Percentiles rank a stretch among this genome's conserved stretches.
Conservation (phyloP, 768 basidiomycete genomes). For the Tylopilus vinaceipallidus region DNA sequence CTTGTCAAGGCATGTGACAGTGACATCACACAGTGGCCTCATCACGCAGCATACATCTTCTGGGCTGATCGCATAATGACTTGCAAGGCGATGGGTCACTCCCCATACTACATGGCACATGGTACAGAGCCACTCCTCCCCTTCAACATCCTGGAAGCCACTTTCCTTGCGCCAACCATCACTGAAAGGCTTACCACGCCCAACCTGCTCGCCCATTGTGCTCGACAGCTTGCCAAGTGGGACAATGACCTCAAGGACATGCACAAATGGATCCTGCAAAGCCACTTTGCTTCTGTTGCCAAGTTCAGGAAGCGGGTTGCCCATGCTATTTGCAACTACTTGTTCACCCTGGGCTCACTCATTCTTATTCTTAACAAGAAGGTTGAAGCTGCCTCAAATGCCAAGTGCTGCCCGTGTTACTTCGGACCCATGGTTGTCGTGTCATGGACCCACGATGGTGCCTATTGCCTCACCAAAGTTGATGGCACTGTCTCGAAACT, state of each 20-base stretch:
- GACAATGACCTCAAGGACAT: no score
- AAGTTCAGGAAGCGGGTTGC: no score
- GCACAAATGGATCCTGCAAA: neutral
- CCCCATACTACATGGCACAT: no score
- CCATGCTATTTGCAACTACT: slow-evolving; percentile 7
- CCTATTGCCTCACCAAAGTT: slow-evolving; percentile 13
- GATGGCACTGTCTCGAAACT: no score
- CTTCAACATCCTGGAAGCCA: no score
- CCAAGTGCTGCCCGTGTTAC: neutral
- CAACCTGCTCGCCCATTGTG: neutral
- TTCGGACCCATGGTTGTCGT: neutral
- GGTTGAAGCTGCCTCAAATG: slow-evolving; percentile 12
- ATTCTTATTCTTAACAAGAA: slow-evolving; percentile 30
- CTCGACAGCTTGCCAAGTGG: neutral
- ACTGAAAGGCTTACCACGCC: neutral
- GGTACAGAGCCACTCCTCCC: no score
- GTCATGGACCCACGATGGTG: neutral
- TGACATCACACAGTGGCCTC: no score
- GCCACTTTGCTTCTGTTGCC: neutral
- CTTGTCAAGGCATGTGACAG: no score
- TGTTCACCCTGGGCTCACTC: slow-evolving; percentile 27
- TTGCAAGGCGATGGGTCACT: neutral
- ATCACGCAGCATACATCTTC: no score
- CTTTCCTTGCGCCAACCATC: neutral
- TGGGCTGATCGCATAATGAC: neutral